Evolutionary conservation across 257 asterid genomes (phyloP).

Genomic region (Parsonsia alboflavescens): DNA sequence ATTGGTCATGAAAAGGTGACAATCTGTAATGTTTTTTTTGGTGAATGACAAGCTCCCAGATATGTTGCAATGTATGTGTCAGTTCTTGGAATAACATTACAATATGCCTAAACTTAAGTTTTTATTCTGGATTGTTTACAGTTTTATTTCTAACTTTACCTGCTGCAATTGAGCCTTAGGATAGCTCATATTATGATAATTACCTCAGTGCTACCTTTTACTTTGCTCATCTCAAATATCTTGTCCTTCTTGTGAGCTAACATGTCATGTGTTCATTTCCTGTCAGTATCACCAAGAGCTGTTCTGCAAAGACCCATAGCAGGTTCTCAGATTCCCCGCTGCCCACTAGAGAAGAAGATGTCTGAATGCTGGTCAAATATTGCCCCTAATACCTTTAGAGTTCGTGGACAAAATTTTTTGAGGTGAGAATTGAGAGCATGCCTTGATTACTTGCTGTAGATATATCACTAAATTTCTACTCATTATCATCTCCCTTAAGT

Average conservation of each 20-base stretch:
- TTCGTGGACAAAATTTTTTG: conserved; percentile 61
- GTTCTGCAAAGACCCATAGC: conserved; percentile 71
- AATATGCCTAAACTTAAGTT: background rate
- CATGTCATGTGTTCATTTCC: conserved; percentile 2
- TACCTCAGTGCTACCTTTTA: background rate
- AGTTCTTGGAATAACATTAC: background rate
- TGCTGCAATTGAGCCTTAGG: background rate
- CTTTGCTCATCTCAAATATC: background rate
- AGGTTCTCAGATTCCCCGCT: conserved; percentile 70
- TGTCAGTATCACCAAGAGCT: conserved; percentile 58
- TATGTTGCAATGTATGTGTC: background rate
- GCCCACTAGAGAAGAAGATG: conserved; percentile 63
- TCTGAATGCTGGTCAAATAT: conserved; percentile 66
- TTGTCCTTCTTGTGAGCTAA: background rate
- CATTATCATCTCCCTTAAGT: background rate
- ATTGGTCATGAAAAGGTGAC: background rate
- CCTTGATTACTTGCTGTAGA: background rate
- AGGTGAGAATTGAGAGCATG: conserved; percentile 61
- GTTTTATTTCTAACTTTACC: background rate
- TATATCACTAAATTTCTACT: background rate
- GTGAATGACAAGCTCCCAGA: background rate
- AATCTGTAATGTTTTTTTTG: background rate
- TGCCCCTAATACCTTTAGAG: conserved; percentile 68
- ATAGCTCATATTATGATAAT: background rate
- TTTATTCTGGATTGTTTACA: background rate